phyloP scores from a whole-genome alignment of 2,329 filamentous ascomycete species.

The Paecilomyces niveus region DNA sequence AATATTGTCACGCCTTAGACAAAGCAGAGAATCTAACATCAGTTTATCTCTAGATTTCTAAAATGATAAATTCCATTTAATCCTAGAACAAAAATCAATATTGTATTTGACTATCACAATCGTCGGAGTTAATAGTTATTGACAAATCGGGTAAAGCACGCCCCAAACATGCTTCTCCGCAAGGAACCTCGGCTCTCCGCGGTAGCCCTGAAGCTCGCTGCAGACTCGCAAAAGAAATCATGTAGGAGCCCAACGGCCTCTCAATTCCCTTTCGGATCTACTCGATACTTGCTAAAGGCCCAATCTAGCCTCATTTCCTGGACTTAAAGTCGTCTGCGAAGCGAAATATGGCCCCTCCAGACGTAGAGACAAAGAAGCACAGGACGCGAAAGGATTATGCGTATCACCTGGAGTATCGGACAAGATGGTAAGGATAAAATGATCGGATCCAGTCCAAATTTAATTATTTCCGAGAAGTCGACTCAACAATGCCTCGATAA shows the following conservation, averaged over 20 bases:
- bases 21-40: no score
- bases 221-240: background rate
- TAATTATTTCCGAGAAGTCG: background rate
- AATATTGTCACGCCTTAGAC: no score
- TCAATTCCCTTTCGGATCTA: background rate
- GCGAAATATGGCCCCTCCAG: slow-evolving; percentile 17
- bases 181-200: background rate
- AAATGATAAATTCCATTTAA: no score
- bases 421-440: slow-evolving; percentile 59
- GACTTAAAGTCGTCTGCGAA: no score
- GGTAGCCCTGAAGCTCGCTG: background rate
- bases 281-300: background rate
- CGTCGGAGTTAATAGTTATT: background rate
- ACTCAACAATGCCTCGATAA: no score
- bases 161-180: background rate
- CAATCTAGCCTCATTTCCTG: background rate
- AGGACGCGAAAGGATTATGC: slow-evolving; percentile 62
- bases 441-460: background rate
- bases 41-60: no score
- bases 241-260: background rate
- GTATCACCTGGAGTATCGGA: slow-evolving; percentile 74
- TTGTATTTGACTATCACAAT: background rate
- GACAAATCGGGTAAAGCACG: background rate
- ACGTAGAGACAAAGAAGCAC: slow-evolving; percentile 51
- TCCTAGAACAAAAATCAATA: background rate